Conservation (phyloP, 1,284 basidiomycete genomes). For the Mycosarcoma mackinlayi region DNA sequence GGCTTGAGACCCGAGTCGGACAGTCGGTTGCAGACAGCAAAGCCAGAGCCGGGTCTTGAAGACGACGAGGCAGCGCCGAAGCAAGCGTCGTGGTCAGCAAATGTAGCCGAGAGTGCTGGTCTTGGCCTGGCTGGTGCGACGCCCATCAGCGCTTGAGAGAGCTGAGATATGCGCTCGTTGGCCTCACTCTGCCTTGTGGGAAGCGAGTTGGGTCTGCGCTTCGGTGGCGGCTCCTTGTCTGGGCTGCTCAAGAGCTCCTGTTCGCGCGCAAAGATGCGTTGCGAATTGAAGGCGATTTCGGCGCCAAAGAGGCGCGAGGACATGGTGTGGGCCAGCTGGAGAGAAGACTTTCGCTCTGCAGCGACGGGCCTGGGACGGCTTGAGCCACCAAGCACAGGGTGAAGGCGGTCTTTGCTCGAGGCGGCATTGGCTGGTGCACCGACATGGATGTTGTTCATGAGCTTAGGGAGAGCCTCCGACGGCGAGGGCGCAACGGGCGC, state of each 20-base stretch:
- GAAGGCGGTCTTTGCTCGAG: slow-evolving; percentile 20
- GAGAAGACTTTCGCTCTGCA: slow-evolving; percentile 29
- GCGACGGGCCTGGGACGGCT: slow-evolving; percentile 22
- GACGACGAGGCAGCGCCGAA: slow-evolving; percentile 31
- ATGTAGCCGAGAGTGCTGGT: slow-evolving; percentile 28
- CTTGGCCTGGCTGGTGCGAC: slow-evolving; percentile 20
- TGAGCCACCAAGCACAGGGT: slow-evolving; percentile 30
- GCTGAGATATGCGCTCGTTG: slow-evolving; percentile 39
- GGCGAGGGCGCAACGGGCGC: slow-evolving; percentile 29
- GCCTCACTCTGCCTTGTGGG: slow-evolving; percentile 41
- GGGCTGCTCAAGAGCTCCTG: slow-evolving; percentile 47
- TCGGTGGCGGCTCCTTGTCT: slow-evolving; percentile 57
- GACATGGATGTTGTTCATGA: slow-evolving; percentile 33
- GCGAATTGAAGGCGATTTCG: slow-evolving; percentile 55
- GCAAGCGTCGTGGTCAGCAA: slow-evolving; percentile 15
- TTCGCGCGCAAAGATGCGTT: slow-evolving; percentile 28
- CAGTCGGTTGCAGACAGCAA: slow-evolving; percentile 22
- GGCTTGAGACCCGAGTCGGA: slow-evolving; percentile 19
- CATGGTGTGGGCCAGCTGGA: slow-evolving; percentile 30
- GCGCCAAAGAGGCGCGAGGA: slow-evolving; percentile 57
- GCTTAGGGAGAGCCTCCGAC: slow-evolving; percentile 27
- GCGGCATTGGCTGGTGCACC: slow-evolving; percentile 9
- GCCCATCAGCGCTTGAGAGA: slow-evolving; percentile 29
- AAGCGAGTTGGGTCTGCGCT: slow-evolving; percentile 54
- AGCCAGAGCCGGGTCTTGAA: slow-evolving; percentile 18